These are phyloP conservation scores for Syzygium aromaticum DNA, from an alignment of 345 rosid genomes.

Conservation along the genomic window DNA sequence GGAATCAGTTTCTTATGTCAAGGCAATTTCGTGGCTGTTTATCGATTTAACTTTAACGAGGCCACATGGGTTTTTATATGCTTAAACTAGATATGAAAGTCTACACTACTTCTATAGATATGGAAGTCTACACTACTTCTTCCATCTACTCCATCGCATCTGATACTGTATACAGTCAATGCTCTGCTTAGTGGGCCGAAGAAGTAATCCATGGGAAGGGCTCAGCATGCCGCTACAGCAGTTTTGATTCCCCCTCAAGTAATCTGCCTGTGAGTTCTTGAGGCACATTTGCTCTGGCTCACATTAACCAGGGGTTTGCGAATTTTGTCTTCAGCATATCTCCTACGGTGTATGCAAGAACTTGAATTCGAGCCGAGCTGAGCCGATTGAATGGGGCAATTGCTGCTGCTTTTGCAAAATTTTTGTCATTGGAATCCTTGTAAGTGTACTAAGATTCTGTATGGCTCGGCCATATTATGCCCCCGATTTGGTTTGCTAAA, in stretches of 20 bases:
- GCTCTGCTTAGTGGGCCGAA: conserved; percentile 24
- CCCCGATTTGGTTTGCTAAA: not conserved
- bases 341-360: conserved; percentile 7
- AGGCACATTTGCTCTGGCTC: not conserved
- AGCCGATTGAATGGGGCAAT: conserved; percentile 38
- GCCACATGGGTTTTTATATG: not conserved
- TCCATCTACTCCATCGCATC: not conserved
- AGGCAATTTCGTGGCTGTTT: not conserved
- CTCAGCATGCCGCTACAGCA: conserved; percentile 12
- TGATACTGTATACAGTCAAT: conserved; percentile 15
- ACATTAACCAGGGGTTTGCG: not conserved
- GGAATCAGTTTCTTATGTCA: not conserved
- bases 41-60: no score
- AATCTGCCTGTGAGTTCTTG: conserved; percentile 33
- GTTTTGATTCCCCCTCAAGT: conserved; percentile 14
- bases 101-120: not conserved
- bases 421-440: conserved; percentile 33
- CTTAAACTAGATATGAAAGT: conserved; percentile 1
- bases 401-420: conserved; percentile 18
- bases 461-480: not conserved
- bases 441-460: conserved; percentile 9
- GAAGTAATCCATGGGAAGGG: conserved; percentile 17
- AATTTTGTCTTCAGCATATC: not conserved
- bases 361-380: conserved; percentile 13
- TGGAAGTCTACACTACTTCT: not conserved